These are phyloP conservation scores for Fragaria vesca DNA, from an alignment of 306 rosid genomes.

Conservation along the genomic window DNA sequence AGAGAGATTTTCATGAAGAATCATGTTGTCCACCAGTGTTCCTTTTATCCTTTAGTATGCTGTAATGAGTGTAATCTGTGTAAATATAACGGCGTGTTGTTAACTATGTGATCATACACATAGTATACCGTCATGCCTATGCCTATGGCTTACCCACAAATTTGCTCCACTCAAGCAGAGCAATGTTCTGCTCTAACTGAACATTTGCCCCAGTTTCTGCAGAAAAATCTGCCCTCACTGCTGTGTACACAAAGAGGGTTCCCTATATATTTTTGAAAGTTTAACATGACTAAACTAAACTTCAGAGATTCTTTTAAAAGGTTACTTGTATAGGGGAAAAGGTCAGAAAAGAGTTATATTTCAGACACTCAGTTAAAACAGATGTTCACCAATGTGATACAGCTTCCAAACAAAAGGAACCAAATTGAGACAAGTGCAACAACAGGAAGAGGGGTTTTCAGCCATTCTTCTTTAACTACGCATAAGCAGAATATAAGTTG, in stretches of 20 bases:
- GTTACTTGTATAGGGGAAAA: background rate
- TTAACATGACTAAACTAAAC: background rate
- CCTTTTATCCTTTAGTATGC: background rate
- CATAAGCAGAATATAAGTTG: background rate
- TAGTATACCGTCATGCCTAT: background rate
- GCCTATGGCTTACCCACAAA: background rate
- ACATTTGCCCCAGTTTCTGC: background rate
- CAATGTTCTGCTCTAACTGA: background rate
- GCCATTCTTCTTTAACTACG: background rate
- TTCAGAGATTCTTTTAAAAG: background rate
- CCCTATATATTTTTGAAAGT: background rate
- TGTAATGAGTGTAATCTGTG: background rate
- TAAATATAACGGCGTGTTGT: background rate
- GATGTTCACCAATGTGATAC: background rate
- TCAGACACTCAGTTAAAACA: no score
- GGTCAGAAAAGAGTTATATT: background rate
- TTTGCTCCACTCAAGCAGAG: background rate
- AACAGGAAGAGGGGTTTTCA: background rate
- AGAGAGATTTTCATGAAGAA: background rate
- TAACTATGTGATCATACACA: background rate
- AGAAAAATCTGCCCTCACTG: background rate
- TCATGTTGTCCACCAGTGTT: background rate
- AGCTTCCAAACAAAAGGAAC: background rate
- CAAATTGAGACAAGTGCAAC: background rate
- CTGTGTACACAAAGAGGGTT: background rate